Evolutionary conservation across 1,284 basidiomycete species (phyloP).

Genomic region (Papiliotrema laurentii): DNA sequence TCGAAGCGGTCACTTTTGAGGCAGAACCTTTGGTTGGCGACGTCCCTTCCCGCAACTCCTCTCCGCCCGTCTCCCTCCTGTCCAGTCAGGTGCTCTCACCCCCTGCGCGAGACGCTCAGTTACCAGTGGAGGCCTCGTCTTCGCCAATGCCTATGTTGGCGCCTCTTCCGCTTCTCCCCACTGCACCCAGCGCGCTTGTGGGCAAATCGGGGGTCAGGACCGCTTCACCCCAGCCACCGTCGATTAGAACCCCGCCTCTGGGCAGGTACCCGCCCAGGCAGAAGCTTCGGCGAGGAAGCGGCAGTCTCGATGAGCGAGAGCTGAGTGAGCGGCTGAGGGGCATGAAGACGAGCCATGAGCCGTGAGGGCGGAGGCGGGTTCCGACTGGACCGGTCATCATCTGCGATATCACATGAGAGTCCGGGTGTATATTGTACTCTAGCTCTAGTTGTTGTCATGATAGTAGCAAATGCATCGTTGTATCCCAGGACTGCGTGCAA

Average conservation of each 20-base stretch:
- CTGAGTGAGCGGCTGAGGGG: slow-evolving; percentile 31
- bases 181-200: too few species aligned
- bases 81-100: slow-evolving; percentile 1
- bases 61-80: not conserved
- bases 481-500: too few species aligned
- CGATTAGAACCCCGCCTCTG: slow-evolving; percentile 7
- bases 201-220: not conserved
- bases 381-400: too few species aligned
- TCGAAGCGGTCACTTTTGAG: not conserved
- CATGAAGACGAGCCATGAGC: too few species aligned
- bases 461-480: too few species aligned
- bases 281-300: slow-evolving; percentile 11
- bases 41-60: not conserved
- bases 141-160: not conserved
- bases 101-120: too few species aligned
- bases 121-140: too few species aligned
- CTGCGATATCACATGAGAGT: too few species aligned
- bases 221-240: slow-evolving; percentile 8
- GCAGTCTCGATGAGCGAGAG: slow-evolving; percentile 29
- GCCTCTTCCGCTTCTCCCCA: slow-evolving; percentile 8
- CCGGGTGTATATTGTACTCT: too few species aligned
- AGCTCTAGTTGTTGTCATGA: too few species aligned
- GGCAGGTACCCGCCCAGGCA: not conserved
- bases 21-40: not conserved
- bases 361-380: too few species aligned